Evolutionary conservation across 2,329 filamentous ascomycete genomes (phyloP).

Genomic region (Cladophialophora exuberans): DNA sequence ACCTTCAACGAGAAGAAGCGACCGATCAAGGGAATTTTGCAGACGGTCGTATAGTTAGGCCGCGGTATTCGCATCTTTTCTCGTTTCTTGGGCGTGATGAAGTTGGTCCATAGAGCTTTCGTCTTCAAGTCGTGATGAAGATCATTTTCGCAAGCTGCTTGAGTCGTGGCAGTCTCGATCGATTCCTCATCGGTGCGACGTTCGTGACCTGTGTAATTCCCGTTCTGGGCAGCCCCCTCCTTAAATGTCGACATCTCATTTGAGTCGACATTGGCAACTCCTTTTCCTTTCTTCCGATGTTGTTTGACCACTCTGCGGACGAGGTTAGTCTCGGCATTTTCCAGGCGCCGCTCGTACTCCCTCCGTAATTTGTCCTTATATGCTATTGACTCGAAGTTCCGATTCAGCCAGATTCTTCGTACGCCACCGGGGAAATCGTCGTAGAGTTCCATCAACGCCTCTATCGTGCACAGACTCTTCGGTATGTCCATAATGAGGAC

Average conservation of each 20-base stretch:
- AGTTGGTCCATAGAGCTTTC: constrained; percentile 34
- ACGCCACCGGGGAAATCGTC: constrained; percentile 38
- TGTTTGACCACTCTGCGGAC: constrained; percentile 30
- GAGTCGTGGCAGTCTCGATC: constrained; percentile 8
- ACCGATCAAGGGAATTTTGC: constrained; percentile 32
- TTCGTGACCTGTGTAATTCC: neutral
- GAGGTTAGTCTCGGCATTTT: constrained; percentile 37
- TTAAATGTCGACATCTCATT: constrained; percentile 14
- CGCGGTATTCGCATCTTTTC: constrained; percentile 32
- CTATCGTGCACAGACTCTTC: constrained; percentile 33
- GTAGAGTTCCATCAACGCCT: constrained; percentile 36
- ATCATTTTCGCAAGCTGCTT: constrained; percentile 18
- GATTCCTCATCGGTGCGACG: constrained; percentile 4
- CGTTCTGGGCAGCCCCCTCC: neutral
- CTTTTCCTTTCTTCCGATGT: constrained; percentile 26
- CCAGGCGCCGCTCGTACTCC: constrained; percentile 35
- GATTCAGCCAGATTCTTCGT: constrained; percentile 39
- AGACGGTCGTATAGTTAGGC: constrained; percentile 23
- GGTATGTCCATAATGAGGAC: constrained; percentile 41
- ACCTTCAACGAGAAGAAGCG: constrained; percentile 32
- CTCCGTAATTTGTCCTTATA: constrained; percentile 35
- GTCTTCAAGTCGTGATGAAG: constrained; percentile 22
- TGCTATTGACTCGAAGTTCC: constrained; percentile 35
- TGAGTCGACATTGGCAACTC: constrained; percentile 1
- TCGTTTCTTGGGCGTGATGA: constrained; percentile 31